A percentile compares a stretch with the other conserved stretches of the same genome.
These are phyloP conservation scores for Lomentospora prolificans DNA, from an alignment of 2,329 filamentous ascomycete species.

Conservation along the genomic window DNA sequence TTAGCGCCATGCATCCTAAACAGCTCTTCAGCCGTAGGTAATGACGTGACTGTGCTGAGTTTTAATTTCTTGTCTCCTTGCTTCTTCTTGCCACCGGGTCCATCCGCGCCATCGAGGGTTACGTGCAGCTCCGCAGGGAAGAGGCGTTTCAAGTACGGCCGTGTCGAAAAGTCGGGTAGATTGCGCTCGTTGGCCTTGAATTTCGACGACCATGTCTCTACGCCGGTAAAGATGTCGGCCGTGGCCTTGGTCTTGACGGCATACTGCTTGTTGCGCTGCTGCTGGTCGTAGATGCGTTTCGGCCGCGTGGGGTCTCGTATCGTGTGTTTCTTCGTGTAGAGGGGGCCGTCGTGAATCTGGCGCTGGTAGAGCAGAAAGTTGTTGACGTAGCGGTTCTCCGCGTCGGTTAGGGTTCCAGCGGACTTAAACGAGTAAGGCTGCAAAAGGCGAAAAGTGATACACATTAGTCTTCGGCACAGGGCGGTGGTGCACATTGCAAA, in stretches of 20 bases:
- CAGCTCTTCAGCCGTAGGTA: constrained; percentile 41
- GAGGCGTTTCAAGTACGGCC: constrained; percentile 38
- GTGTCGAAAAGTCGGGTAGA: constrained; percentile 42
- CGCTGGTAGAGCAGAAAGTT: constrained; percentile 46
- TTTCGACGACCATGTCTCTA: constrained; percentile 48
- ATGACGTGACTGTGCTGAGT: constrained; percentile 34
- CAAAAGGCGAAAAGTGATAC: background rate
- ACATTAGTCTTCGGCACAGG: background rate
- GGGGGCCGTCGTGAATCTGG: constrained; percentile 42
- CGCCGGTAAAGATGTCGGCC: constrained; percentile 46
- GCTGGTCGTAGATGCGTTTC: constrained; percentile 41
- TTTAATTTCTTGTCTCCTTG: constrained; percentile 1
- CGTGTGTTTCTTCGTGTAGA: constrained; percentile 47
- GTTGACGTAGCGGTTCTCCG: constrained; percentile 37
- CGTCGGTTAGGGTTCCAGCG: constrained; percentile 30
- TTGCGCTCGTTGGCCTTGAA: constrained; percentile 41
- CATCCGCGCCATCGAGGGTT: constrained; percentile 40
- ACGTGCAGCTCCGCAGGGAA: constrained; percentile 47
- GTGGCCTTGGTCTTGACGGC: constrained; percentile 45
- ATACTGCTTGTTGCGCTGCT: constrained; percentile 49
- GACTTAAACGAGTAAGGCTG: constrained; percentile 41
- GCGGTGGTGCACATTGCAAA: too few species aligned
- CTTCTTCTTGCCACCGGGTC: constrained; percentile 16
- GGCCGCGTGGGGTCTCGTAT: constrained; percentile 27
- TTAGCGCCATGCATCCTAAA: constrained; percentile 26